These are phyloP conservation scores for Hortiboletus campestris DNA, from an alignment of 768 basidiomycete genomes.

Conservation along the genomic window DNA sequence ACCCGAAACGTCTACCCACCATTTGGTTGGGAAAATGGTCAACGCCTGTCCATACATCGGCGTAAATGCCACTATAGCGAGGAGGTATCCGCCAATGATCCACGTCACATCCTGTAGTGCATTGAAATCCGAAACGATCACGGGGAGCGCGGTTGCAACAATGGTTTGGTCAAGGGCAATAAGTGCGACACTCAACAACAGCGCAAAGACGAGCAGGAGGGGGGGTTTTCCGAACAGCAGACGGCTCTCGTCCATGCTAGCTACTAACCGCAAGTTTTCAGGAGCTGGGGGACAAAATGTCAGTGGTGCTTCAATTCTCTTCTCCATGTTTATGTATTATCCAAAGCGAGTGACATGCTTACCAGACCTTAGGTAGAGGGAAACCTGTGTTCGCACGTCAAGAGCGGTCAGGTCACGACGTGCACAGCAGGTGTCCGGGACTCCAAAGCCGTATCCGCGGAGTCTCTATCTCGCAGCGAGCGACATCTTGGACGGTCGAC, in stretches of 20 bases:
- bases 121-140: slow-evolving; percentile 10
- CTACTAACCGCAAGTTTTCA: background rate
- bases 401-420: background rate
- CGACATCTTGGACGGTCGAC: background rate
- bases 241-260: slow-evolving; percentile 3
- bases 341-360: too few species aligned
- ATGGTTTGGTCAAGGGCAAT: slow-evolving; percentile 40
- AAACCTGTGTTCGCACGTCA: background rate
- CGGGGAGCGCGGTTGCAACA: slow-evolving; percentile 58
- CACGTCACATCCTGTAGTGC: slow-evolving; percentile 35
- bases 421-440: too few species aligned
- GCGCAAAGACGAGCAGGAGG: slow-evolving; percentile 1
- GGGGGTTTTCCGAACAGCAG: slow-evolving; percentile 7
- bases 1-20: slow-evolving; percentile 38
- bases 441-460: too few species aligned
- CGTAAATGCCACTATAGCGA: slow-evolving; percentile 41
- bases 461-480: background rate
- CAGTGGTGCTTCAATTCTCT: background rate
- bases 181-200: slow-evolving; percentile 9
- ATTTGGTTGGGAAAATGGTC: slow-evolving; percentile 10
- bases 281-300: background rate
- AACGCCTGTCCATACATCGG: slow-evolving; percentile 10
- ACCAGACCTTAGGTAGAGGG: too few species aligned
- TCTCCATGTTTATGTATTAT: too few species aligned
- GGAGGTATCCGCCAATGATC: slow-evolving; percentile 68